Evolutionary conservation across 129 eudicot genomes (phyloP).

Genomic region (Artemisia annua): DNA sequence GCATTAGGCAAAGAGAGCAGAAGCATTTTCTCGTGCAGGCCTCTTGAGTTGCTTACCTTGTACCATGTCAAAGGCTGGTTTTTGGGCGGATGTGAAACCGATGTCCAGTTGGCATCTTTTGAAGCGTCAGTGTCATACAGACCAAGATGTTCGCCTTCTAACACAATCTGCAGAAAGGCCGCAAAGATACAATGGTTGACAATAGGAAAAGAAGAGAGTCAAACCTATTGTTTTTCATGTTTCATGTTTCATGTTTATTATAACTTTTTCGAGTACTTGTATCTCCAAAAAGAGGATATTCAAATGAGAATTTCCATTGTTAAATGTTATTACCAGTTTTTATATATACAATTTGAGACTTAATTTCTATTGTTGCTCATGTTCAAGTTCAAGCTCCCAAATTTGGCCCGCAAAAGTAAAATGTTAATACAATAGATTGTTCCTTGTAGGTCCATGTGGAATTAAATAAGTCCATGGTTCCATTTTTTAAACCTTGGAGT

Average conservation of each 20-base stretch:
- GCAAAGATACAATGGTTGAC: neutral
- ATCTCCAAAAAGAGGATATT: slow-evolving; percentile 1
- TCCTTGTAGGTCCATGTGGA: slow-evolving; percentile 82
- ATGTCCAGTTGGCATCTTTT: slow-evolving; percentile 56
- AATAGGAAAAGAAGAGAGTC: too few relatives aligned
- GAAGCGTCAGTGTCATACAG: slow-evolving; percentile 50
- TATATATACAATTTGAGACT: neutral
- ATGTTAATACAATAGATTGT: slow-evolving; percentile 9
- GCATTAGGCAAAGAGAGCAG: too few relatives aligned
- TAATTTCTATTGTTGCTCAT: neutral
- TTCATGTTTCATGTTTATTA: neutral
- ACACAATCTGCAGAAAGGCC: slow-evolving; percentile 57
- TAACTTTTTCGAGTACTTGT: neutral
- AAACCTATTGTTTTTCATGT: neutral
- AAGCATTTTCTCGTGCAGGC: neutral
- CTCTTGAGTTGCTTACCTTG: slow-evolving; percentile 59
- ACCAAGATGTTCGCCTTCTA: slow-evolving; percentile 73
- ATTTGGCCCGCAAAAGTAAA: slow-evolving; percentile 22
- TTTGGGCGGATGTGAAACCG: slow-evolving; percentile 68
- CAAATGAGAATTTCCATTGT: neutral
- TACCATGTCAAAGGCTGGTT: slow-evolving; percentile 95
- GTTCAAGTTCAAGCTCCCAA: neutral
- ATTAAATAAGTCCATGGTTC: slow-evolving; percentile 34
- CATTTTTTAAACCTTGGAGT: too few relatives aligned
- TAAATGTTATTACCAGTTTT: neutral